These are phyloP conservation scores for Oligophagozyma castellii DNA, from an alignment of 1,139 yeast genomes.

Conservation along the genomic window DNA sequence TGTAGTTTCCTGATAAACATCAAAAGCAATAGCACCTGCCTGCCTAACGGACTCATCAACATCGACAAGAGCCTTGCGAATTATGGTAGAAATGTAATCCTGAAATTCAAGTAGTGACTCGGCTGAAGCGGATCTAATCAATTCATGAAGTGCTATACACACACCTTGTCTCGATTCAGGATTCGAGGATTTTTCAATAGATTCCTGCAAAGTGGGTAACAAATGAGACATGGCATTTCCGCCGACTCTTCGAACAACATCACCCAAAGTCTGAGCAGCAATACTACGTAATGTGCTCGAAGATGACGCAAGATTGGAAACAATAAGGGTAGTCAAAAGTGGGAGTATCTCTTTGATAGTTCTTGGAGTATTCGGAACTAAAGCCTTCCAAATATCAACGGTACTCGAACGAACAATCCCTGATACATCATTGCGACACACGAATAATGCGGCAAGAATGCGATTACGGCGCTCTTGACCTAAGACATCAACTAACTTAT, in stretches of 20 bases:
- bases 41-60: conserved; percentile 61
- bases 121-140: conserved; percentile 58
- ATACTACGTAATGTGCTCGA: conserved; percentile 71
- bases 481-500: conserved; percentile 59
- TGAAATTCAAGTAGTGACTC: conserved; percentile 56
- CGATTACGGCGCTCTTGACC: conserved; percentile 86
- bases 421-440: conserved; percentile 86
- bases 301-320: conserved; percentile 67
- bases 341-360: conserved; percentile 92
- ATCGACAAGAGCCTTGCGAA: conserved; percentile 71
- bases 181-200: conserved; percentile 44
- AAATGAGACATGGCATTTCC: conserved; percentile 73
- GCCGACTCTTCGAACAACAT: conserved; percentile 90
- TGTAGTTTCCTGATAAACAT: conserved; percentile 63
- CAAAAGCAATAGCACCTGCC: conserved; percentile 88
- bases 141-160: conserved; percentile 82
- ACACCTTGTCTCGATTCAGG: conserved; percentile 89
- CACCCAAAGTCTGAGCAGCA: conserved; percentile 92
- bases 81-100: conserved; percentile 54
- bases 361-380: conserved; percentile 91
- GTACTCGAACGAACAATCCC: conserved; percentile 82
- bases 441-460: conserved; percentile 68
- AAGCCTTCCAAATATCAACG: conserved; percentile 94
- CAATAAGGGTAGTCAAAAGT: conserved; percentile 64
- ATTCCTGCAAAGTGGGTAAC: conserved; percentile 69